Conservation (phyloP, 1,139 yeast genomes). For the Candida albicans region DNA sequence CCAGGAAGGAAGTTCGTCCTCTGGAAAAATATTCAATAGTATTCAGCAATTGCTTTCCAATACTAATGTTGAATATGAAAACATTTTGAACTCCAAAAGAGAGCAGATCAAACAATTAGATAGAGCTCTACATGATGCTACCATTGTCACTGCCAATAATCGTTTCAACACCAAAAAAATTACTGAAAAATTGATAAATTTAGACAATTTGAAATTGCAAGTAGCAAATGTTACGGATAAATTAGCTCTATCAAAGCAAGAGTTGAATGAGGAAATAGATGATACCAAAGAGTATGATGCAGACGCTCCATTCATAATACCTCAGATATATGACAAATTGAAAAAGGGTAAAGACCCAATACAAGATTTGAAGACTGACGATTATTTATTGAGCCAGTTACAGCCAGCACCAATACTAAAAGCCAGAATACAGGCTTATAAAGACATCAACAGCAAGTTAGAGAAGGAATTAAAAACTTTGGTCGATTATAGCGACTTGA, state of each 20-base stretch:
- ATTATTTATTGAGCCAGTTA: constrained; percentile 32
- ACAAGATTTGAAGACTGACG: constrained; percentile 27
- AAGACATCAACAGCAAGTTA: constrained; percentile 28
- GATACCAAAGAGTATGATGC: constrained; percentile 55
- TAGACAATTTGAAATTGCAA: constrained; percentile 47
- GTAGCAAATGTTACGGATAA: constrained; percentile 44
- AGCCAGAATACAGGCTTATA: constrained; percentile 82
- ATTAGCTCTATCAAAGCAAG: constrained; percentile 28
- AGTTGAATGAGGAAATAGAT: constrained; percentile 19
- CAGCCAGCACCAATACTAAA: constrained; percentile 66
- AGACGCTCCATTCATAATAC: constrained; percentile 79
- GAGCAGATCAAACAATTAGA: constrained; percentile 39
- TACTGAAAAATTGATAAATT: constrained; percentile 35
- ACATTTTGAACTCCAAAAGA: constrained; percentile 36
- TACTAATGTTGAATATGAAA: constrained; percentile 44
- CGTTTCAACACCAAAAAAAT: constrained; percentile 40
- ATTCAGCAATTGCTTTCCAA: constrained; percentile 41
- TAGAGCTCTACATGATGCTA: constrained; percentile 41
- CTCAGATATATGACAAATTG: constrained; percentile 54
- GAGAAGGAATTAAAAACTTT: constrained; percentile 57
- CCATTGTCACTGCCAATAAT: constrained; percentile 47
- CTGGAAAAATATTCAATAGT: constrained; percentile 39
- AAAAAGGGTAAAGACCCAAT: constrained; percentile 27
- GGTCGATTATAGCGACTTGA: constrained; percentile 59
- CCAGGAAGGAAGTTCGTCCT: constrained; percentile 15